phyloP scores from a whole-genome alignment of 148 eudicot species.

The Vaccinium corymbosum region DNA sequence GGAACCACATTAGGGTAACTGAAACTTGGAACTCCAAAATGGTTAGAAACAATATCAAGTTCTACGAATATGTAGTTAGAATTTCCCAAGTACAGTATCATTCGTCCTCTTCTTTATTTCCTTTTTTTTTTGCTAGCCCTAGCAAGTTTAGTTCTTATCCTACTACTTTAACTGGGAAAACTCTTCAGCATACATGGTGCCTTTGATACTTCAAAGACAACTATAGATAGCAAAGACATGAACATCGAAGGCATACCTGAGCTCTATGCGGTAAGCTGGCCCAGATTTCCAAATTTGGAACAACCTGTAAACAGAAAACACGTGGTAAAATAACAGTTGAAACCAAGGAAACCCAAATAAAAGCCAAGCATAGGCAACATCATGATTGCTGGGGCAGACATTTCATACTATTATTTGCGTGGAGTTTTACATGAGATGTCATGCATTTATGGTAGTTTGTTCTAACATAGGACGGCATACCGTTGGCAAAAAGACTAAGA shows the following conservation, averaged over 20 bases:
- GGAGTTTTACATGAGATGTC: neutral
- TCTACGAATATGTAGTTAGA: neutral
- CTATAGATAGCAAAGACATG: constrained; percentile 1
- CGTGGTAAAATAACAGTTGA: neutral
- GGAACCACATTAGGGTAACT: neutral
- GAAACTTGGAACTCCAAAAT: neutral
- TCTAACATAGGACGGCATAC: neutral
- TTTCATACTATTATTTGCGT: neutral
- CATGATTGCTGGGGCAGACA: neutral
- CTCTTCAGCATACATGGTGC: neutral
- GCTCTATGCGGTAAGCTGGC: constrained; percentile 69
- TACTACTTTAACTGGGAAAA: neutral
- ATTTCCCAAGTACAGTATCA: neutral
- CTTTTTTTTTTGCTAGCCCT: neutral
- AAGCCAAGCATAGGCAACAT: neutral
- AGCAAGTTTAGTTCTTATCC: neutral
- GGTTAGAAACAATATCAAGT: neutral
- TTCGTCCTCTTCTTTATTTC: neutral
- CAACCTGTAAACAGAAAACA: constrained; percentile 38
- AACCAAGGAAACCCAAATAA: neutral
- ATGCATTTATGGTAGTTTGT: neutral
- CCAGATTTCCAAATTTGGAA: constrained; percentile 91
- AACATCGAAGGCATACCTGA: constrained; percentile 50
- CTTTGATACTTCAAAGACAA: neutral
- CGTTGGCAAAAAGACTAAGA: neutral